These are phyloP conservation scores for Ustilago xerochloae DNA, from an alignment of 1,284 basidiomycete species.

Conservation along the genomic window DNA sequence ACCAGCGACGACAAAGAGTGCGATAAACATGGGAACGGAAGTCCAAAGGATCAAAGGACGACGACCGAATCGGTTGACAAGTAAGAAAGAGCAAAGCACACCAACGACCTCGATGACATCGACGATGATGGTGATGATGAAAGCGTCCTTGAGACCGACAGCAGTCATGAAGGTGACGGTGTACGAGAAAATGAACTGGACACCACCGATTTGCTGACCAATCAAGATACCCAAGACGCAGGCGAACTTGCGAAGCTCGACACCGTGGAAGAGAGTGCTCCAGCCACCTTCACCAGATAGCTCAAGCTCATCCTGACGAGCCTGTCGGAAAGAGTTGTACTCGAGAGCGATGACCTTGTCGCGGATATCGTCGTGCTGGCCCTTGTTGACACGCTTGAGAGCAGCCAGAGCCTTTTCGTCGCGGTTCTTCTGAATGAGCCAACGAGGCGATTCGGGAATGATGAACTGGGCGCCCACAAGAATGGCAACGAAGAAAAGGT, in stretches of 20 bases:
- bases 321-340: conserved; percentile 68
- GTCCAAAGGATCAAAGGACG: conserved; percentile 69
- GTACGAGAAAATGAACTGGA: conserved; percentile 70
- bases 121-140: conserved; percentile 69
- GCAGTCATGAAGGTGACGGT: conserved; percentile 53
- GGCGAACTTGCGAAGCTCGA: conserved; percentile 68
- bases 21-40: conserved; percentile 69
- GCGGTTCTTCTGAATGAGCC: conserved; percentile 69
- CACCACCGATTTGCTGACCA: conserved; percentile 65
- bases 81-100: conserved; percentile 68
- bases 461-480: conserved; percentile 67
- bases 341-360: conserved; percentile 66
- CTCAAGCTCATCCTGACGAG: conserved; percentile 69
- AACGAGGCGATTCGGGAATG: conserved; percentile 69
- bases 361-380: conserved; percentile 64
- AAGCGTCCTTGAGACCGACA: conserved; percentile 68
- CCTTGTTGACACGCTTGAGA: conserved; percentile 69
- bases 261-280: conserved; percentile 67
- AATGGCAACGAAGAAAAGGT: conserved; percentile 69
- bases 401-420: conserved; percentile 69
- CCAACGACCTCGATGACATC: conserved; percentile 69
- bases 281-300: conserved; percentile 67
- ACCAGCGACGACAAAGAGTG: conserved; percentile 69
- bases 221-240: conserved; percentile 70
- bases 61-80: conserved; percentile 71